Evolutionary conservation across 306 rosid species (phyloP).

Genomic region (Pterocarpus macrocarpus): DNA sequence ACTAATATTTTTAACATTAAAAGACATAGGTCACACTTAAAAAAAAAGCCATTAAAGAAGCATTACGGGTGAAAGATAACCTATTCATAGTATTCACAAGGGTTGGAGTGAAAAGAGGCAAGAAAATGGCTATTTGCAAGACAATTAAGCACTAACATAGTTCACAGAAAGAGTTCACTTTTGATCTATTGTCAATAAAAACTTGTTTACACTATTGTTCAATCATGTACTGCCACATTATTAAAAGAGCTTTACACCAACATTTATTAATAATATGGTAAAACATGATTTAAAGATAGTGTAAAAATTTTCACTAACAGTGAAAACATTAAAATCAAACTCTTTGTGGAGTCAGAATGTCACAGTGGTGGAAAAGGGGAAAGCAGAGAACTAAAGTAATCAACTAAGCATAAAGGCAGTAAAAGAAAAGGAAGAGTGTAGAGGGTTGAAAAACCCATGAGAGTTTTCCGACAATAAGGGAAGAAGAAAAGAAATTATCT

Average conservation of each 20-base stretch:
- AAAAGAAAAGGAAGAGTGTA: background rate
- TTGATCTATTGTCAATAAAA: background rate
- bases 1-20: background rate
- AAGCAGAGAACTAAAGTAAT: background rate
- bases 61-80: background rate
- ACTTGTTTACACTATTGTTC: too few relatives aligned
- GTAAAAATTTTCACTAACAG: background rate
- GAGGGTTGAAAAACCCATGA: background rate
- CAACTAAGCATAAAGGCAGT: background rate
- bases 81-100: constrained; percentile 15
- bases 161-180: background rate
- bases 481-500: constrained; percentile 16
- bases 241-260: background rate
- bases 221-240: background rate
- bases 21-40: background rate
- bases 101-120: background rate
- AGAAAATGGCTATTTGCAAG: background rate
- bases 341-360: background rate
- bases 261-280: background rate
- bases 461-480: background rate
- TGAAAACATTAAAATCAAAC: background rate
- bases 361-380: constrained; percentile 11
- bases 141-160: background rate
- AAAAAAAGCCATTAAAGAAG: background rate
- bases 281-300: background rate